phyloP scores from a whole-genome alignment of 1,284 basidiomycete species.

The Pholiota adiposa region DNA sequence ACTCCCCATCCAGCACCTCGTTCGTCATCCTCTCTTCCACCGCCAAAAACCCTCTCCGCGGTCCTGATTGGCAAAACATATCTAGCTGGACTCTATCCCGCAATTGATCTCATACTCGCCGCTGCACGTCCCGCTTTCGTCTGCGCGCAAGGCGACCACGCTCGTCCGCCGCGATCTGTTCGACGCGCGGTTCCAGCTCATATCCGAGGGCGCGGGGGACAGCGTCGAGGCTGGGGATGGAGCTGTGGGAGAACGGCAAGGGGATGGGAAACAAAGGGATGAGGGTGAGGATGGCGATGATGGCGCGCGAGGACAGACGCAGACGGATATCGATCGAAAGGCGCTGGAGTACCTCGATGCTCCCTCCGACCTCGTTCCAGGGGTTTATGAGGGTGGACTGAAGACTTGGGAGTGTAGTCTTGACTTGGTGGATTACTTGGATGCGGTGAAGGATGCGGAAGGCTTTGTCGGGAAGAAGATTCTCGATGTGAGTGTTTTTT shows the following conservation, averaged over 20 bases:
- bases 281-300: conserved; percentile 3
- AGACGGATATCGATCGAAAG: conserved; percentile 13
- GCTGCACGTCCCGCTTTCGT: conserved; percentile 43
- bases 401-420: conserved; percentile 98
- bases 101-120: conserved; percentile 66
- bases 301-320: conserved; percentile 7
- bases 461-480: conserved; percentile 31
- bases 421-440: conserved; percentile 76
- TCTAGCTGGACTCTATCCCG: conserved; percentile 58
- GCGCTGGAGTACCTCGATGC: conserved; percentile 73
- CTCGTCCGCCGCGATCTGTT: conserved; percentile 87
- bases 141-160: conserved; percentile 36
- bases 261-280: too few relatives aligned
- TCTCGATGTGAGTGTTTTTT: conserved; percentile 24
- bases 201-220: conserved; percentile 51
- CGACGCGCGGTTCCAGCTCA: conserved; percentile 92
- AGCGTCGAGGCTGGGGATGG: conserved; percentile 21
- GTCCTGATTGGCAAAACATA: conserved; percentile 19
- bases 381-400: conserved; percentile 94
- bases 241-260: too few relatives aligned
- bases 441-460: conserved; percentile 33
- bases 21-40: conserved; percentile 30
- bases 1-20: conserved; percentile 36
- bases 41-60: conserved; percentile 1
- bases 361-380: conserved; percentile 89